Evolutionary conservation across 805 yeast species (phyloP).

Genomic region (Zygotorulaspora danielsina): DNA sequence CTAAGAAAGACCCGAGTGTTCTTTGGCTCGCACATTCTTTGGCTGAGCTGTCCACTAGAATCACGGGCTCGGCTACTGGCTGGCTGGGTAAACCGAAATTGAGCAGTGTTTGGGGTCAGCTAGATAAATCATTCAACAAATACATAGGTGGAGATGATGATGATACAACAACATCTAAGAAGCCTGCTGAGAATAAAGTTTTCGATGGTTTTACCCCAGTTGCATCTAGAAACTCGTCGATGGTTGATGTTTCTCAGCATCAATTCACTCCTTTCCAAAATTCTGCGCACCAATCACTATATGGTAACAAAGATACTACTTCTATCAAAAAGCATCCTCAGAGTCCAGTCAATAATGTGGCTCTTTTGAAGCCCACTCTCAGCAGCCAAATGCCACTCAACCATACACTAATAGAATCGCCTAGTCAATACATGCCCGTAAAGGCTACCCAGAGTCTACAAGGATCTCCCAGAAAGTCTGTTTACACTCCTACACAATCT

Average conservation of each 20-base stretch:
- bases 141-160: constrained; percentile 92
- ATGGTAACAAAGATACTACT: constrained; percentile 7
- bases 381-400: neutral
- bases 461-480: constrained; percentile 18
- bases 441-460: constrained; percentile 16
- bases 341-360: constrained; percentile 6
- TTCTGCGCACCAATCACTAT: constrained; percentile 5
- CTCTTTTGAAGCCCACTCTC: neutral
- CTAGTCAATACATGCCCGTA: constrained; percentile 5
- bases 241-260: constrained; percentile 34
- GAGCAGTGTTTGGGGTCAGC: constrained; percentile 83
- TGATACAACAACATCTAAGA: constrained; percentile 44
- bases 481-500: constrained; percentile 2
- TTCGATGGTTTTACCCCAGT: constrained; percentile 70
- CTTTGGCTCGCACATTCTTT: constrained; percentile 35
- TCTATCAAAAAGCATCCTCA: constrained; percentile 2
- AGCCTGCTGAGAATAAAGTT: constrained; percentile 45
- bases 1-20: constrained; percentile 37
- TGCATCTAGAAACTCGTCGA: constrained; percentile 54
- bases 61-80: constrained; percentile 50
- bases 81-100: constrained; percentile 80
- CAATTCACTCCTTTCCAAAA: constrained; percentile 23
- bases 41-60: constrained; percentile 42
- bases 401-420: constrained; percentile 6
- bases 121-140: constrained; percentile 73